A percentile compares a stretch with the other conserved stretches of the same genome.
Conservation (phyloP, 768 basidiomycete species). For the Pleurotus pulmonarius region DNA sequence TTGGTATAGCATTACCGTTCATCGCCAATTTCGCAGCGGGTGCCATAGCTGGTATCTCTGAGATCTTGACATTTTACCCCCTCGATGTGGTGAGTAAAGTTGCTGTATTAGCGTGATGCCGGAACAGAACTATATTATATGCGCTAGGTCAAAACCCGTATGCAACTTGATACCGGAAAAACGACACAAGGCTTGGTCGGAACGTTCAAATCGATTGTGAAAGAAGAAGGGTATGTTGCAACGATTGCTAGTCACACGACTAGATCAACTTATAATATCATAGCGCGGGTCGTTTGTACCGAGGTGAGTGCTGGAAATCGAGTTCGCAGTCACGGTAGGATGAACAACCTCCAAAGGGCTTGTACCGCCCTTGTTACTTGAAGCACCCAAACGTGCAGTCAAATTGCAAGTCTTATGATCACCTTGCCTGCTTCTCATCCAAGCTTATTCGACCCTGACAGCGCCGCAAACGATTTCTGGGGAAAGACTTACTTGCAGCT, state of each 20-base stretch:
- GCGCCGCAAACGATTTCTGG: slow-evolving; percentile 94
- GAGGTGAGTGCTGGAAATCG: slow-evolving; percentile 45
- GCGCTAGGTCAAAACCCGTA: slow-evolving; percentile 89
- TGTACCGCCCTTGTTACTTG: slow-evolving; percentile 90
- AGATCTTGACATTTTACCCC: slow-evolving; percentile 84
- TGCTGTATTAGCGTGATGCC: background rate
- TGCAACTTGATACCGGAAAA: slow-evolving; percentile 93
- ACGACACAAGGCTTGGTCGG: slow-evolving; percentile 73
- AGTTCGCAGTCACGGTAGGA: background rate
- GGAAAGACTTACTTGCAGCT: slow-evolving; percentile 69
- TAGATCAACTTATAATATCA: background rate
- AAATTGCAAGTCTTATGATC: slow-evolving; percentile 64
- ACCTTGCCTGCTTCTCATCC: background rate
- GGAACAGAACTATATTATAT: background rate
- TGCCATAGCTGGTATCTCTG: slow-evolving; percentile 90
- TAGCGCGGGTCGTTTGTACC: slow-evolving; percentile 81
- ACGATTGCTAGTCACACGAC: background rate
- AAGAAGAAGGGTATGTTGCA: slow-evolving; percentile 78
- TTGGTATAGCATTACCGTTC: slow-evolving; percentile 69
- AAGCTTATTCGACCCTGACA: slow-evolving; percentile 21
- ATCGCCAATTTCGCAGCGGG: slow-evolving; percentile 90
- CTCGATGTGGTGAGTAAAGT: slow-evolving; percentile 81
- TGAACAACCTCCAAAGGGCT: slow-evolving; percentile 49
- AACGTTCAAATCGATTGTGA: slow-evolving; percentile 78
- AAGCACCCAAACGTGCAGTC: slow-evolving; percentile 97